Evolutionary conservation across 2,329 filamentous ascomycete genomes (phyloP).

Genomic region (Ophiocordyceps camponoti-leonardi): DNA sequence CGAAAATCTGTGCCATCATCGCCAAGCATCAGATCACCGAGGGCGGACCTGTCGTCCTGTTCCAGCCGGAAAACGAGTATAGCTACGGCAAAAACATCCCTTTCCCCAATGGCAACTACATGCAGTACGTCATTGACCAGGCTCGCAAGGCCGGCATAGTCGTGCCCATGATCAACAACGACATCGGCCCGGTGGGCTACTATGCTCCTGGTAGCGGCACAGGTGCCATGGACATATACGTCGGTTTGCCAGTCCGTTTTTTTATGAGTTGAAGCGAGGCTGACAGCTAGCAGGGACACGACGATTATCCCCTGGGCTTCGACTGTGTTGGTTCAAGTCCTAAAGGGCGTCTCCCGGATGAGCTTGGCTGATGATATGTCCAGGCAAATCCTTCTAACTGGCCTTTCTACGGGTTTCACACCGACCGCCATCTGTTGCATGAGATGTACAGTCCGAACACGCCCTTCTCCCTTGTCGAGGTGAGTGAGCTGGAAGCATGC

Average conservation of each 20-base stretch:
- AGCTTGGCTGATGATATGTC: background rate
- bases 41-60: constrained; percentile 60
- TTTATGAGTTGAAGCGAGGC: background rate
- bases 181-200: constrained; percentile 41
- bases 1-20: constrained; percentile 45
- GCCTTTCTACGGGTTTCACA: constrained; percentile 38
- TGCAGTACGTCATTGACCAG: constrained; percentile 54
- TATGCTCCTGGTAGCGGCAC: constrained; percentile 45
- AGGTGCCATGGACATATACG: constrained; percentile 41
- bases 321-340: constrained; percentile 16
- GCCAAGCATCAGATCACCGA: constrained; percentile 68
- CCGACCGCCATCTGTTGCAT: constrained; percentile 23
- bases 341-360: too few relatives aligned
- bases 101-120: constrained; percentile 52
- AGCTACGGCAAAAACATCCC: constrained; percentile 28
- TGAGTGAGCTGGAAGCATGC: constrained; percentile 1
- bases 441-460: constrained; percentile 44
- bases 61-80: constrained; percentile 76
- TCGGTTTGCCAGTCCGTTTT: constrained; percentile 4
- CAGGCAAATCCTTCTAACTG: constrained; percentile 29
- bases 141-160: constrained; percentile 50
- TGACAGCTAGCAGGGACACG: constrained; percentile 8
- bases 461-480: constrained; percentile 47
- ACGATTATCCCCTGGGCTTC: constrained; percentile 26
- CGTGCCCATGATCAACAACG: constrained; percentile 61